These are phyloP conservation scores for Tetracentron sinense DNA, from an alignment of 164 flowering plant genomes.

Conservation along the genomic window DNA sequence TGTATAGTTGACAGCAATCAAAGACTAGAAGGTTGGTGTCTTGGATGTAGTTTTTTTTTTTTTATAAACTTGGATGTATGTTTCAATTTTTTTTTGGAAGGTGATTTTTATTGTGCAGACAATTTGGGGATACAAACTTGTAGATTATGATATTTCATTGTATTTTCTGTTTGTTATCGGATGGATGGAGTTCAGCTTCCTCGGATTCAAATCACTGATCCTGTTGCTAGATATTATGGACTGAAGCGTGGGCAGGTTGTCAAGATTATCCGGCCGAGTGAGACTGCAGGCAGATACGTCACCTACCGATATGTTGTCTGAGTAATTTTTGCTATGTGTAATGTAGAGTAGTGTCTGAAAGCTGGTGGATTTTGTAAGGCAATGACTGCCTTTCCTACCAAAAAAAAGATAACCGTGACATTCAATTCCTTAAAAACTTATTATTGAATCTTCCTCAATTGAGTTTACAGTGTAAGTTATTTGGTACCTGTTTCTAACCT, in stretches of 20 bases:
- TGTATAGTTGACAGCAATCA: no score
- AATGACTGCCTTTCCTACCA: no score
- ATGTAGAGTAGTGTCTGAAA: neutral
- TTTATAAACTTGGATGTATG: no score
- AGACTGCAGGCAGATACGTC: conserved; percentile 76
- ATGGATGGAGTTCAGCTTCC: conserved; percentile 48
- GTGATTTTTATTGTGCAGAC: neutral
- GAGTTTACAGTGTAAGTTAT: no score
- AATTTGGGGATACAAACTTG: neutral
- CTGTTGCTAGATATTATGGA: conserved; percentile 77
- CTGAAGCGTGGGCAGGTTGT: conserved; percentile 79
- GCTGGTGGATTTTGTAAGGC: no score
- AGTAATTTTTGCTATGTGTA: conserved; percentile 3
- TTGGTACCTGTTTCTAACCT: no score
- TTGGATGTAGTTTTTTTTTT: no score
- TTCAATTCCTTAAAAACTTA: no score
- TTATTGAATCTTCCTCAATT: no score
- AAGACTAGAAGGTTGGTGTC: no score
- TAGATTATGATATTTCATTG: neutral
- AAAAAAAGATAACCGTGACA: no score
- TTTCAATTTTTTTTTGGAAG: neutral
- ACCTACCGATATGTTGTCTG: conserved; percentile 73
- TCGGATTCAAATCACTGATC: conserved; percentile 69
- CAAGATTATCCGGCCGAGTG: conserved; percentile 80
- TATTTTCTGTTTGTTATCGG: neutral